These are phyloP conservation scores for Alternaria sp. DNA, from an alignment of 2,329 filamentous ascomycete species.

Conservation along the genomic window DNA sequence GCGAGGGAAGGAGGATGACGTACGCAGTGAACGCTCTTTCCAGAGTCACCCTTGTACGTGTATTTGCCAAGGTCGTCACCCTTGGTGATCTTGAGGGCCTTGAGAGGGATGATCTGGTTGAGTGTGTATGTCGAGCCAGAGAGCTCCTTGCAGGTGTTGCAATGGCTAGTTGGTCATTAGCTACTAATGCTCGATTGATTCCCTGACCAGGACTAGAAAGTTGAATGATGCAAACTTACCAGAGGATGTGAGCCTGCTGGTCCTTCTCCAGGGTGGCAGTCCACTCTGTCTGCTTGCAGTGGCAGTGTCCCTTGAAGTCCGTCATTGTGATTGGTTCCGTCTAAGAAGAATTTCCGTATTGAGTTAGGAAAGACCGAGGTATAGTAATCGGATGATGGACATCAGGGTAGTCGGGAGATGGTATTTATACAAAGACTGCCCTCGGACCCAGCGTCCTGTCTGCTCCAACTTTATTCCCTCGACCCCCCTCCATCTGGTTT, in stretches of 20 bases:
- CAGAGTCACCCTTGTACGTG: slow-evolving; percentile 66
- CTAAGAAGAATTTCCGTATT: neutral
- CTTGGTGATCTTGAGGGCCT: slow-evolving; percentile 62
- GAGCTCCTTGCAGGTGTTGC: slow-evolving; percentile 65
- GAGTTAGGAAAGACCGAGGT: neutral
- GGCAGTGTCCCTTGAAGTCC: slow-evolving; percentile 61
- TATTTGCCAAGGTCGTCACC: slow-evolving; percentile 60
- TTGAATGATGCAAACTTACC: slow-evolving; percentile 45
- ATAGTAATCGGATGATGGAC: neutral
- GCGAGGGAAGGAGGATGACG: neutral
- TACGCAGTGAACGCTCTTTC: slow-evolving; percentile 63
- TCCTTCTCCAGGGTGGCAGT: slow-evolving; percentile 59
- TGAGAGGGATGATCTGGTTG: slow-evolving; percentile 63
- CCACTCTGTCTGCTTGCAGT: slow-evolving; percentile 65
- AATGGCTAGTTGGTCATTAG: slow-evolving; percentile 56
- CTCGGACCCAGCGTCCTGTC: neutral
- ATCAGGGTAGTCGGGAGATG: slow-evolving; percentile 19
- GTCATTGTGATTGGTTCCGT: slow-evolving; percentile 48
- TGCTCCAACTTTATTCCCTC: neutral
- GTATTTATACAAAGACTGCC: slow-evolving; percentile 8
- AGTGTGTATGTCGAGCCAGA: slow-evolving; percentile 62
- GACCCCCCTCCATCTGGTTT: neutral
- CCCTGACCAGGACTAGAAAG: neutral
- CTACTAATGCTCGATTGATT: too few species aligned
- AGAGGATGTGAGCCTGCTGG: slow-evolving; percentile 57